These are phyloP conservation scores for Aureobasidium sp. DNA, from an alignment of 2,329 filamentous ascomycete species.

Conservation along the genomic window DNA sequence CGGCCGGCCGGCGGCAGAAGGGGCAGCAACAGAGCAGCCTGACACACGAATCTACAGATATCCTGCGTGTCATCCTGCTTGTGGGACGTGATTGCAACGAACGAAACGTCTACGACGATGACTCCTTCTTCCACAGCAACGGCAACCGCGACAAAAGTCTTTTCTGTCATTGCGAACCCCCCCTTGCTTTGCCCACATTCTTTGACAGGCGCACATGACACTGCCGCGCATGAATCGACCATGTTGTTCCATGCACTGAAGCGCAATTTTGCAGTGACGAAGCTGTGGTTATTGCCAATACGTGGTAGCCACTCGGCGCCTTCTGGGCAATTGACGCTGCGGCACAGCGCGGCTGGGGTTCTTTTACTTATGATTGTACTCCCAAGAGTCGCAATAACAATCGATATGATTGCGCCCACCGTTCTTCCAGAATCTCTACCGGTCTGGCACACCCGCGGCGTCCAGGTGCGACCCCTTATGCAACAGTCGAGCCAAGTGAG, in stretches of 20 bases:
- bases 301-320: conserved; percentile 1
- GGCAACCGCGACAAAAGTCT: background rate
- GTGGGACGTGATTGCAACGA: conserved; percentile 7
- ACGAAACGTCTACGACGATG: conserved; percentile 4
- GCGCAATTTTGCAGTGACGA: conserved; percentile 6
- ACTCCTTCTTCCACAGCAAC: conserved; percentile 4
- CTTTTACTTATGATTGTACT: background rate
- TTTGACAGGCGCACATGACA: conserved; percentile 5
- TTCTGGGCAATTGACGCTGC: background rate
- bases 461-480: conserved; percentile 7
- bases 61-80: conserved; percentile 7
- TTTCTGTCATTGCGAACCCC: background rate
- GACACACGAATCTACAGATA: background rate
- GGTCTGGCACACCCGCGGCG: background rate
- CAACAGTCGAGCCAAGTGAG: conserved; percentile 5
- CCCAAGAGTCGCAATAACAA: background rate
- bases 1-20: background rate
- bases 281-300: conserved; percentile 4
- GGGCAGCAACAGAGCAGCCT: background rate
- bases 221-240: conserved; percentile 1
- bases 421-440: conserved; percentile 10
- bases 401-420: background rate
- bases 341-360: background rate
- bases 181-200: conserved; percentile 3
- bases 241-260: background rate